phyloP scores from a whole-genome alignment of 768 basidiomycete genomes.

The Termitomyces eurrhizus region DNA sequence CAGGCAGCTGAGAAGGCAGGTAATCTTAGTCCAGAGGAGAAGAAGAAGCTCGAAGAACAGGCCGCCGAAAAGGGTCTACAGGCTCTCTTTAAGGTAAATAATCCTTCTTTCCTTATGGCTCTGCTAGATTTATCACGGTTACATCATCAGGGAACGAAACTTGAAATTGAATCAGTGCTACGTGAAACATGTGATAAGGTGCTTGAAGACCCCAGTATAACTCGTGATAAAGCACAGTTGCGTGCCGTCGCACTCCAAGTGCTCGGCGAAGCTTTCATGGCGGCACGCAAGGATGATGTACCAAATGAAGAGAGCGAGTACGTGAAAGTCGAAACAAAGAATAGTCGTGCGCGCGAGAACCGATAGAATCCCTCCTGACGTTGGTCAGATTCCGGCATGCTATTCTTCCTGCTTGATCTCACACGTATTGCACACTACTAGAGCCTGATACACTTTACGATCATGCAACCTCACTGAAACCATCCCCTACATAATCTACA shows the following conservation, averaged over 20 bases:
- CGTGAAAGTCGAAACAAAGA: slow-evolving; percentile 75
- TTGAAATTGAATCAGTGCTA: slow-evolving; percentile 86
- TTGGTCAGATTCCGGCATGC: not conserved
- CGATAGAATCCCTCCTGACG: slow-evolving; percentile 6
- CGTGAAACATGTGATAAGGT: slow-evolving; percentile 87
- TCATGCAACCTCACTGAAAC: slow-evolving; percentile 3
- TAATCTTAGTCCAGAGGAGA: slow-evolving; percentile 73
- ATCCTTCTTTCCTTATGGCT: not conserved
- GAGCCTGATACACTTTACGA: not conserved
- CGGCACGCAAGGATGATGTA: slow-evolving; percentile 61
- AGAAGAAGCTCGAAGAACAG: slow-evolving; percentile 81
- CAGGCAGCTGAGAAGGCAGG: slow-evolving; percentile 87
- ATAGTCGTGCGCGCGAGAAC: slow-evolving; percentile 42
- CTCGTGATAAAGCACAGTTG: slow-evolving; percentile 58
- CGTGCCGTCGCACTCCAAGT: slow-evolving; percentile 83
- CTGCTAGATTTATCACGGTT: not conserved
- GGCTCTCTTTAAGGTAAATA: slow-evolving; percentile 78
- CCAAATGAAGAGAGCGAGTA: slow-evolving; percentile 69
- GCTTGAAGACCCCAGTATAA: slow-evolving; percentile 51
- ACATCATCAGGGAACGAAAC: slow-evolving; percentile 69
- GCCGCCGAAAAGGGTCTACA: slow-evolving; percentile 92
- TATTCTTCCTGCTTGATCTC: not conserved
- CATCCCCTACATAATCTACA: slow-evolving; percentile 8
- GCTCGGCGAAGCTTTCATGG: slow-evolving; percentile 74
- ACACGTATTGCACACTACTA: not conserved